A percentile compares a stretch with the other conserved stretches of the same genome.
Evolutionary conservation across 257 asterid species (phyloP).

Genomic region (Solanum arcanum): DNA sequence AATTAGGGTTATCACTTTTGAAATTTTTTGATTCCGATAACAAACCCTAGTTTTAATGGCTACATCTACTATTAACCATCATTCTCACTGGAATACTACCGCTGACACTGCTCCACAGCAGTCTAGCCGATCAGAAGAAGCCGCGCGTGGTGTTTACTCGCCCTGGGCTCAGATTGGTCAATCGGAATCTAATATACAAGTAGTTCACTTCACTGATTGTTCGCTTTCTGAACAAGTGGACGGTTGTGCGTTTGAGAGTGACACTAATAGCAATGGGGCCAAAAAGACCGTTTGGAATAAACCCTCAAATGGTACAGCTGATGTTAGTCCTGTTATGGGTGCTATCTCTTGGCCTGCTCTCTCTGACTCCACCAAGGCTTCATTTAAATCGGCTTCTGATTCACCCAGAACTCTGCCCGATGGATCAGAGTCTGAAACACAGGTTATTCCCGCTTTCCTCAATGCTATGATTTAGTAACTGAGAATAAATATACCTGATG

Average conservation of each 20-base stretch:
- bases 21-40: not conserved
- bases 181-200: not conserved
- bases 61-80: not conserved
- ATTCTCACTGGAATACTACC: not conserved
- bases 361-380: constrained; percentile 55
- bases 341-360: constrained; percentile 81
- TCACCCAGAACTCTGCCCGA: constrained; percentile 25
- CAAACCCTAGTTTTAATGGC: not conserved
- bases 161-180: not conserved
- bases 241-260: not conserved
- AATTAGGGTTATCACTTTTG: not conserved
- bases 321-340: constrained; percentile 52
- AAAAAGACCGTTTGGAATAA: constrained; percentile 59
- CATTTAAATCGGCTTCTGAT: constrained; percentile 39
- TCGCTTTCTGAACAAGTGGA: not conserved
- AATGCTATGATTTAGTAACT: not conserved
- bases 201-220: not conserved
- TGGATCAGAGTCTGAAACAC: constrained; percentile 22
- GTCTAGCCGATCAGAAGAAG: not conserved
- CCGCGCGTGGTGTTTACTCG: not conserved
- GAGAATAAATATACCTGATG: not conserved
- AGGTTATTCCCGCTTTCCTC: constrained; percentile 22
- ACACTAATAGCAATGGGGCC: constrained; percentile 7
- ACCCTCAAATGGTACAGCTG: constrained; percentile 34
- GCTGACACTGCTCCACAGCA: not conserved